phyloP scores from a whole-genome alignment of 805 yeast genomes.

The Ascoidea tarda region DNA sequence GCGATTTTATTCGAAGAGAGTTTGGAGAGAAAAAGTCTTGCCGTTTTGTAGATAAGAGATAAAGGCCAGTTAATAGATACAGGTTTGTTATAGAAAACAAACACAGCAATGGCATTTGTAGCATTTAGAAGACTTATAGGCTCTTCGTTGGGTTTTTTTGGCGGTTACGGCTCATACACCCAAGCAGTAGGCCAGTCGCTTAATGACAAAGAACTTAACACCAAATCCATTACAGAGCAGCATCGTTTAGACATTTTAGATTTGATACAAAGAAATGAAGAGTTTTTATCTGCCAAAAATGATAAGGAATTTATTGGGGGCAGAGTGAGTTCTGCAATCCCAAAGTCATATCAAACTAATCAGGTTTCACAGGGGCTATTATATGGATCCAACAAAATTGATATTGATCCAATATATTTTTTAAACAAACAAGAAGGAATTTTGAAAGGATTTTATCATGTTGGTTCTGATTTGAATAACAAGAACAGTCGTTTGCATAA shows the following conservation, averaged over 20 bases:
- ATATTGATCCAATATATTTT: conserved; percentile 65
- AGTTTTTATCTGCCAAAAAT: conserved; percentile 14
- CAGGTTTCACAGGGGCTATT: conserved; percentile 64
- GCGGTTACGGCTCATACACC: conserved; percentile 1
- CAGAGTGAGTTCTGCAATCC: conserved; percentile 31
- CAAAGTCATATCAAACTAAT: conserved; percentile 41
- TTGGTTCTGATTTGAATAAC: conserved; percentile 29
- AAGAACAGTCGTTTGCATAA: conserved; percentile 58
- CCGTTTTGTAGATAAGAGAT: too few species aligned
- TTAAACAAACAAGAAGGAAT: conserved; percentile 34
- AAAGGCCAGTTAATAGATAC: too few species aligned
- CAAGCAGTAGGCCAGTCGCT: conserved; percentile 10
- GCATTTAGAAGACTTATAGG: background rate
- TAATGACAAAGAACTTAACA: conserved; percentile 9
- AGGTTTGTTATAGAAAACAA: background rate
- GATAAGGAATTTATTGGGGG: conserved; percentile 15
- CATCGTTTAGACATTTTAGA: conserved; percentile 14
- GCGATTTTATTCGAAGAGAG: too few species aligned
- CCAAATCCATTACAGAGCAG: conserved; percentile 12
- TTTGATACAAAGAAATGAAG: conserved; percentile 15
- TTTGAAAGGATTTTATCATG: conserved; percentile 49
- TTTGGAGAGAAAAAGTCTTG: too few species aligned
- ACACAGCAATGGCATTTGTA: too few species aligned
- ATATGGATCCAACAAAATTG: conserved; percentile 51
- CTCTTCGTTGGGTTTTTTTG: background rate